Conservation (phyloP, 1,284 basidiomycete genomes). For the Inonotus hispidus region DNA sequence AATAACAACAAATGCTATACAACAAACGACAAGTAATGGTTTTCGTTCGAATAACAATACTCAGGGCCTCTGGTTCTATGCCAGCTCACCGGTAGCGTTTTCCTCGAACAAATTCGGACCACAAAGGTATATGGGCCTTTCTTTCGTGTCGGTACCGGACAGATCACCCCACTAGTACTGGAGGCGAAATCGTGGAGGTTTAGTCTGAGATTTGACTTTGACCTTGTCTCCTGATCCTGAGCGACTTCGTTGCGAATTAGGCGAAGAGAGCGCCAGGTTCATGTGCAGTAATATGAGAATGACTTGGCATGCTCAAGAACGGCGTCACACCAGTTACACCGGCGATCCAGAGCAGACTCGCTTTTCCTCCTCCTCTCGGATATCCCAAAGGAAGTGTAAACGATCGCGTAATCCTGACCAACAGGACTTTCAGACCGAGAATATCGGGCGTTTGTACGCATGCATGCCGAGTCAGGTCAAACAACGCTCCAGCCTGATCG, state of each 20-base stretch:
- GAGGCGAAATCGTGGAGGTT: slow-evolving; percentile 22
- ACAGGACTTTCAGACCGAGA: slow-evolving; percentile 28
- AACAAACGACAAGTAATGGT: background rate
- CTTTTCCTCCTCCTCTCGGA: background rate
- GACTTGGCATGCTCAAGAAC: slow-evolving; percentile 44
- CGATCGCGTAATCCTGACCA: slow-evolving; percentile 35
- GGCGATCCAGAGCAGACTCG: slow-evolving; percentile 43
- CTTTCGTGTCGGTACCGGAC: slow-evolving; percentile 16
- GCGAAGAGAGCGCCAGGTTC: slow-evolving; percentile 40
- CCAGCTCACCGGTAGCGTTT: slow-evolving; percentile 29
- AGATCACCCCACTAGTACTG: background rate
- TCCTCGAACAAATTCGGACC: slow-evolving; percentile 35
- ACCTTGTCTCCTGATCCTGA: background rate
- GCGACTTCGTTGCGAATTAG: slow-evolving; percentile 30
- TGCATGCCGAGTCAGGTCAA: slow-evolving; percentile 40
- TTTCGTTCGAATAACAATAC: slow-evolving; percentile 32
- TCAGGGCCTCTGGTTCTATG: slow-evolving; percentile 25
- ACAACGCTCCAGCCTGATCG: slow-evolving; percentile 50
- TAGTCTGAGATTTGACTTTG: slow-evolving; percentile 17
- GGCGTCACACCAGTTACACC: slow-evolving; percentile 58
- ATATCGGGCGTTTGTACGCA: slow-evolving; percentile 33
- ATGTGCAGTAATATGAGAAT: slow-evolving; percentile 42
- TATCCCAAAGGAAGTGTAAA: slow-evolving; percentile 28
- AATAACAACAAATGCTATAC: background rate
- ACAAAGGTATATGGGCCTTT: slow-evolving; percentile 32